Evolutionary conservation across 2,329 filamentous ascomycete genomes (phyloP).

Genomic region (Calonectria pauciramosa): DNA sequence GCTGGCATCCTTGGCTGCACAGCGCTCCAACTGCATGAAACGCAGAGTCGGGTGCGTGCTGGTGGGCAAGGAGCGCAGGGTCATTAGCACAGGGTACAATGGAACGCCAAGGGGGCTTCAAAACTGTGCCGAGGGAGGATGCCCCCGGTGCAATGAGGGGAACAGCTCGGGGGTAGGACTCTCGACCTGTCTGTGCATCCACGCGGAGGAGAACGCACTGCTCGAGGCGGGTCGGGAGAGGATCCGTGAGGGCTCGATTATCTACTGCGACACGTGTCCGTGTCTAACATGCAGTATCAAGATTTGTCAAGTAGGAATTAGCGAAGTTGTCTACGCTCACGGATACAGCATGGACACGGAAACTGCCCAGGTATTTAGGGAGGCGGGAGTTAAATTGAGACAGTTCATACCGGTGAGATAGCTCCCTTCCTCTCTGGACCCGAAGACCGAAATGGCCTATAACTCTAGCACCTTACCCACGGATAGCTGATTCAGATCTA

Average conservation of each 20-base stretch:
- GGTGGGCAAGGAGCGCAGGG: constrained; percentile 82
- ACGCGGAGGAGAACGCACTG: constrained; percentile 97
- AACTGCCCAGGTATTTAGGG: constrained; percentile 84
- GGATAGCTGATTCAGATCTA: constrained; percentile 50
- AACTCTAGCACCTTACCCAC: background rate
- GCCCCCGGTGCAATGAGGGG: constrained; percentile 85
- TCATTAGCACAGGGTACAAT: constrained; percentile 97
- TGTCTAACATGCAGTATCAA: constrained; percentile 99
- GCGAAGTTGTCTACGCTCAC: constrained; percentile 94
- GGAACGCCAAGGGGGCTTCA: constrained; percentile 90
- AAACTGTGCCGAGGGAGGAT: constrained; percentile 96
- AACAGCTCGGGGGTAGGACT: constrained; percentile 78
- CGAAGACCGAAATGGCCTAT: constrained; percentile 21
- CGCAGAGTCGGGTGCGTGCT: constrained; percentile 94
- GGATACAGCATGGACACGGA: constrained; percentile 94
- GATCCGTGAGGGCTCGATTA: constrained; percentile 82
- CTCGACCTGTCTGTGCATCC: constrained; percentile 93
- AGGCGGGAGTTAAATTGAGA: constrained; percentile 86
- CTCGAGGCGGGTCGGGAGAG: constrained; percentile 94
- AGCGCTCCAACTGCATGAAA: constrained; percentile 98
- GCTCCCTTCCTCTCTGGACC: constrained; percentile 24
- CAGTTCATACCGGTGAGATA: constrained; percentile 86
- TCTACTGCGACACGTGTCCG: constrained; percentile 97
- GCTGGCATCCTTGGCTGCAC: constrained; percentile 90
- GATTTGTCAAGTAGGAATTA: constrained; percentile 96